Percentiles rank a stretch among this genome's conserved stretches.
Conservation (phyloP, 164 flowering plant species). For the Saururus chinensis region DNA sequence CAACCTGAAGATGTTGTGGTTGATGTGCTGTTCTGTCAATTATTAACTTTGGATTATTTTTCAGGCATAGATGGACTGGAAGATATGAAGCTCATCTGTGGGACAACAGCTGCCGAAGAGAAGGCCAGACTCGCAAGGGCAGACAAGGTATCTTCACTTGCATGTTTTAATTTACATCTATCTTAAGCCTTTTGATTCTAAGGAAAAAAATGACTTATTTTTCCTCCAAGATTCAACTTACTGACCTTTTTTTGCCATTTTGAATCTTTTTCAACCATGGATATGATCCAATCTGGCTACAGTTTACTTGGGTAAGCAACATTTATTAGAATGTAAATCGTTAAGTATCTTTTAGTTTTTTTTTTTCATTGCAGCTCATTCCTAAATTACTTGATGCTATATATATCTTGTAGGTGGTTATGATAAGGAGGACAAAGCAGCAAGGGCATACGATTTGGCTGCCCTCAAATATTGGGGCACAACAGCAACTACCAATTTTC, state of each 20-base stretch:
- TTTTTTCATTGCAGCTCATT: background rate
- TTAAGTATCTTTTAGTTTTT: background rate
- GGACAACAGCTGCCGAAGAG: constrained; percentile 96
- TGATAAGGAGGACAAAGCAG: constrained; percentile 97
- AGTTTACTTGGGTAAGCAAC: constrained; percentile 84
- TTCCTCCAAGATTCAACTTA: background rate
- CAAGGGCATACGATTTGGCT: constrained; percentile 91
- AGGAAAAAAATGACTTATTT: too few species aligned
- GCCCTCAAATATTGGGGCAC: constrained; percentile 95
- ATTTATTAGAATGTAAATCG: background rate
- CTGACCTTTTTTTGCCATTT: constrained; percentile 5
- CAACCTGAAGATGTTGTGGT: too few species aligned
- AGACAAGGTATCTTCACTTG: constrained; percentile 56
- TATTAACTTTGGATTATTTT: background rate
- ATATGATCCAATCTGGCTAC: constrained; percentile 20
- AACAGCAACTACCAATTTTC: constrained; percentile 79
- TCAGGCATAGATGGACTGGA: constrained; percentile 96
- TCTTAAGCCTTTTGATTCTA: too few species aligned
- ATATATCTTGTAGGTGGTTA: constrained; percentile 56
- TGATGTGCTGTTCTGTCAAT: too few species aligned
- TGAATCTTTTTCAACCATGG: constrained; percentile 12
- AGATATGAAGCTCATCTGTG: constrained; percentile 96
- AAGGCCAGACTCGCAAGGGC: constrained; percentile 94
- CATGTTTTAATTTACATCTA: background rate
- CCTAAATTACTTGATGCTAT: too few species aligned